Percentiles rank a stretch among this genome's conserved stretches.
Evolutionary conservation across 306 rosid genomes (phyloP).

Genomic region (Rosa multiflora): DNA sequence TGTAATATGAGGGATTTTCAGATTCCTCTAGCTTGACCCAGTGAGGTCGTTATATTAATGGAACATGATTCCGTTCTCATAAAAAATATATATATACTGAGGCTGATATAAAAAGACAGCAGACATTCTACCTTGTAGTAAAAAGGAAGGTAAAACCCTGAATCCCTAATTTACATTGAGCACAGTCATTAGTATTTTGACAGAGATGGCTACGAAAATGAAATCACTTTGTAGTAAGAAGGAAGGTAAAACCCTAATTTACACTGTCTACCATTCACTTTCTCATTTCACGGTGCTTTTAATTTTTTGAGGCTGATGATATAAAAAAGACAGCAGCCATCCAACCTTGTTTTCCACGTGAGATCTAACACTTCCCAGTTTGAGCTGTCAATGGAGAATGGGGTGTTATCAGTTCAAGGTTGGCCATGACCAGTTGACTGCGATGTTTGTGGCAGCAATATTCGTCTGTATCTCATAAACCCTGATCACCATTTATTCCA

Average conservation of each 20-base stretch:
- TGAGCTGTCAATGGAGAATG: background rate
- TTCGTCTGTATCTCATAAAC: background rate
- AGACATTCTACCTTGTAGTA: no score
- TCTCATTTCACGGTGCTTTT: background rate
- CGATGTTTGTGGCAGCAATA: constrained; percentile 9
- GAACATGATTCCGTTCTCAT: no score
- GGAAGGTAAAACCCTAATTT: background rate
- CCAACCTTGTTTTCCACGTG: constrained; percentile 4
- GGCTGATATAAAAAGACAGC: no score
- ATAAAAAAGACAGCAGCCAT: background rate
- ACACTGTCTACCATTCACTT: background rate
- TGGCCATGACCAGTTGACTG: constrained; percentile 10
- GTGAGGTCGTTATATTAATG: no score
- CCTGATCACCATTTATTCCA: background rate
- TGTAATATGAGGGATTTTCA: no score
- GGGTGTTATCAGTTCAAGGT: background rate
- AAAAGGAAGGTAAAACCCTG: background rate
- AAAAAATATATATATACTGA: no score
- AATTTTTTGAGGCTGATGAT: background rate
- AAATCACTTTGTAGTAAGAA: background rate
- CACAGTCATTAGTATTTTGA: no score
- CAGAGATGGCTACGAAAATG: background rate
- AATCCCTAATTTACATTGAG: no score
- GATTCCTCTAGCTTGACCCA: no score
- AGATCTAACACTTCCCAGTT: background rate